A percentile compares a stretch with the other conserved stretches of the same genome.
Conservation (phyloP, 2,329 filamentous ascomycete species). For the Trichoderma koningii region DNA sequence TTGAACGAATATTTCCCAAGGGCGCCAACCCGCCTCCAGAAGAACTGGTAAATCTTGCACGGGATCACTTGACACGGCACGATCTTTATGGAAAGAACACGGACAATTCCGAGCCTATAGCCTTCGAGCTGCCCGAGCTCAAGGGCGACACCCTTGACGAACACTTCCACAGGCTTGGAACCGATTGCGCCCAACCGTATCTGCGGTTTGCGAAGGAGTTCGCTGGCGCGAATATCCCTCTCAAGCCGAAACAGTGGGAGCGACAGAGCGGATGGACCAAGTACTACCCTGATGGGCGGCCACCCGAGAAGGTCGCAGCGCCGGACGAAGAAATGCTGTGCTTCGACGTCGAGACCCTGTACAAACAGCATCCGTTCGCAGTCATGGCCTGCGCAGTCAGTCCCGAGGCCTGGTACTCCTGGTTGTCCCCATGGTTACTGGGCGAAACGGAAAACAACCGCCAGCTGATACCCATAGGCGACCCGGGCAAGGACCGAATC, state of each 20-base stretch:
- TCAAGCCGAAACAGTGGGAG: constrained; percentile 71
- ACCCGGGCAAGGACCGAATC: constrained; percentile 70
- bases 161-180: constrained; percentile 86
- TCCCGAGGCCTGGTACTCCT: constrained; percentile 91
- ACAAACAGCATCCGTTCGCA: constrained; percentile 86
- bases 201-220: constrained; percentile 75
- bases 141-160: constrained; percentile 84
- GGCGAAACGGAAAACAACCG: constrained; percentile 74
- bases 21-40: constrained; percentile 59
- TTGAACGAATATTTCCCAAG: constrained; percentile 76
- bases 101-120: constrained; percentile 73
- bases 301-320: constrained; percentile 67
- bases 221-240: constrained; percentile 60
- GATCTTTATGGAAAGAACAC: constrained; percentile 89
- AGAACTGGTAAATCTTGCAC: constrained; percentile 76
- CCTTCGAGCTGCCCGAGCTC: constrained; percentile 79
- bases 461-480: constrained; percentile 85
- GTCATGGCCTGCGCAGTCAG: constrained; percentile 96
- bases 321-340: constrained; percentile 82
- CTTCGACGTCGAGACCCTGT: constrained; percentile 97
- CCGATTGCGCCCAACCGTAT: constrained; percentile 85
- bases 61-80: constrained; percentile 80
- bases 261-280: constrained; percentile 89
- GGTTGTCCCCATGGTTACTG: constrained; percentile 93
- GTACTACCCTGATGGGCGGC: constrained; percentile 73